Base-by-base conservation (phyloP, 768 basidiomycete genomes). In the Podaxis sp. region DNA sequence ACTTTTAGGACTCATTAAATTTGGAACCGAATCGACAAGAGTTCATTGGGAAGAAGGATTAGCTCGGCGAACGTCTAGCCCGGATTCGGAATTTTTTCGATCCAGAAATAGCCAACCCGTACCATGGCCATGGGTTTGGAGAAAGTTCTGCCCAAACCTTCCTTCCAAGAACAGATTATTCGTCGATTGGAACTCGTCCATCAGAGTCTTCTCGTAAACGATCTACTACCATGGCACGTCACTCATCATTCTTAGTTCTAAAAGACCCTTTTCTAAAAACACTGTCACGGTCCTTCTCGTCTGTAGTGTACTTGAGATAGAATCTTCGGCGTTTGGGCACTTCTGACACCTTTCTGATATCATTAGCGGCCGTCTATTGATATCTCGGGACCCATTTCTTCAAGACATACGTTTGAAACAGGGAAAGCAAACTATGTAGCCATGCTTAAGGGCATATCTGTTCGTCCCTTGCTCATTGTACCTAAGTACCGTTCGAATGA, bases 1-100 rank as follows among this genome's bases (percentile, higher is more conserved):
- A 33, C 25, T 40, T 37, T 38, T 19, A 17, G 22, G n/a, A n/a
- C 33, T 49, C 33, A 52, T 59, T 33, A 33, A 46, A 52, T 53
- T 59, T 59, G 36, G 58, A 41, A 37, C 47, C 22, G 40, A 53
- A 52, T 60, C 52, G 37, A 53, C 52, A 25, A 27, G 27, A 60
- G 37, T 40, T 59, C 58, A 51, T 52, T 54, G 59, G 51, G 24
- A n/a, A 25, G 59, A 41, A 60, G 59, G 41, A 53, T 53, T 60
- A 53, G 19, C 50, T 60, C 38, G 59, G 13, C 51, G 40, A 52
- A 53, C 40, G 38, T 43, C 50, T 36, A 41, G 52, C 29, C 49
- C 59, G 50, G 50, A 40, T 60, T 60, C 59, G 51, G 40, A 19
- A 43, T 17, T n/a, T 60, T 40, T 60, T 60, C 12, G 17, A 33